phyloP scores from a whole-genome alignment of 2,329 filamentous ascomycete genomes.

The Aquanectria penicillioides region DNA sequence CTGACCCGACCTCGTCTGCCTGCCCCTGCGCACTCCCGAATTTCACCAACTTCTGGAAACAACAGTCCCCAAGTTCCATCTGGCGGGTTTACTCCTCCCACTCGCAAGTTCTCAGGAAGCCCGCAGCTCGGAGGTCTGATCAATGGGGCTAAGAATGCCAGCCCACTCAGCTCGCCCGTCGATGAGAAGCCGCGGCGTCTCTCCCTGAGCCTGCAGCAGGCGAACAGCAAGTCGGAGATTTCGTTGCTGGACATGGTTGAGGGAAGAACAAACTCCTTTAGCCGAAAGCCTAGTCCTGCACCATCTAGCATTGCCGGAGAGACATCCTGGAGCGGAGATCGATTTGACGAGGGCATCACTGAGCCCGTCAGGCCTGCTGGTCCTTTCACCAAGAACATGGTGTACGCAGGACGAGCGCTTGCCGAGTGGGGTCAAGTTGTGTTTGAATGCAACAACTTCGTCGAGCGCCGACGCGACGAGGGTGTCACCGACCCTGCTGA shows the following conservation, averaged over 20 bases:
- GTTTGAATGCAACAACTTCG: conserved; percentile 83
- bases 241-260: conserved; percentile 32
- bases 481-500: conserved; percentile 73
- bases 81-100: conserved; percentile 53
- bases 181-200: conserved; percentile 40
- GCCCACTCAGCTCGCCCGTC: conserved; percentile 46
- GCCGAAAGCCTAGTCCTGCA: conserved; percentile 19
- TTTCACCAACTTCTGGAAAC: conserved; percentile 55
- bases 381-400: conserved; percentile 56
- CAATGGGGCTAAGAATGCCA: conserved; percentile 62
- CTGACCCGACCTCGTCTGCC: conserved; percentile 76
- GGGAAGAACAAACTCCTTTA: conserved; percentile 17
- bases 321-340: conserved; percentile 38
- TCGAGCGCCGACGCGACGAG: conserved; percentile 79
- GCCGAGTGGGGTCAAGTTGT: conserved; percentile 83
- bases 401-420: conserved; percentile 77
- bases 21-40: conserved; percentile 72
- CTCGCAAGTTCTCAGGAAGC: conserved; percentile 59
- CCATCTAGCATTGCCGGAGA: conserved; percentile 21
- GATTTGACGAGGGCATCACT: conserved; percentile 44
- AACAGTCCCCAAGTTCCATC: conserved; percentile 52
- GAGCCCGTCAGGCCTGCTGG: conserved; percentile 59
- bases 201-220: conserved; percentile 28
- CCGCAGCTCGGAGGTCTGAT: conserved; percentile 56
- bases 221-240: conserved; percentile 33